Base-by-base conservation (phyloP, 2,329 filamentous ascomycete genomes). In the Phaeomoniella chlamydospora region DNA sequence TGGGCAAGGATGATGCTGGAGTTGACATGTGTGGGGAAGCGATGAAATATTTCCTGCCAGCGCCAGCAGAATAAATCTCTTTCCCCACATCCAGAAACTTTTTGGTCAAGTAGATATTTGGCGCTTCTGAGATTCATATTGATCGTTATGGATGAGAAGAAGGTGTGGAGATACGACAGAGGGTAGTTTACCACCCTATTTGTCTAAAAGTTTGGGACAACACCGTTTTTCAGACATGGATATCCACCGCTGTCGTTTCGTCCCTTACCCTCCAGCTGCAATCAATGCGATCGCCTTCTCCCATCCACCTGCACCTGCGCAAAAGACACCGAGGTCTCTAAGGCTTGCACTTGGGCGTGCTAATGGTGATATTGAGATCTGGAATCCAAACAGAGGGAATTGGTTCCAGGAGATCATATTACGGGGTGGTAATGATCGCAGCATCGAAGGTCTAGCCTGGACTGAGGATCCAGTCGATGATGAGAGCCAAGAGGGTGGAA, bases 251-350 rank as follows among this genome's bases (percentile, higher is more conserved):
- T 93, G 87, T 54, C 84, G 90, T 54, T 98, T 98, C 62, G 81
- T 98, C 48, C 82, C 83, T 29, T 96, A 83, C 60, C 85, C 86
- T 45, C 80, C 85, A 5, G 85, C 85, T 41, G 80, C 86, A 39
- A 94, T 98, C 60, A 96, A 94, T 61, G 80, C 85, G 43, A 74
- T 96, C 53, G 85, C 88, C 46, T 96, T 98, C 58, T 94, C 90
- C 4, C 83, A 94, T 55, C 68, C 80, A 14, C 67, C 57, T 15
- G 62, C 56, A 43, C 62, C 56, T 54, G 45, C 52, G 16, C 64
- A 68, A 49, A 58, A 60, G 35, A 67, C 70, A 15, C 72, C 67
- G 42, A 75, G 69, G 36, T 43, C 47, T 33, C 69, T 85, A 37
- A 76, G 86, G 46, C 72, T 96, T 37, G 90, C 90, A 2, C 73